Base-by-base conservation (phyloP, 2,329 filamentous ascomycete genomes). In the Cytospora schulzeri region DNA sequence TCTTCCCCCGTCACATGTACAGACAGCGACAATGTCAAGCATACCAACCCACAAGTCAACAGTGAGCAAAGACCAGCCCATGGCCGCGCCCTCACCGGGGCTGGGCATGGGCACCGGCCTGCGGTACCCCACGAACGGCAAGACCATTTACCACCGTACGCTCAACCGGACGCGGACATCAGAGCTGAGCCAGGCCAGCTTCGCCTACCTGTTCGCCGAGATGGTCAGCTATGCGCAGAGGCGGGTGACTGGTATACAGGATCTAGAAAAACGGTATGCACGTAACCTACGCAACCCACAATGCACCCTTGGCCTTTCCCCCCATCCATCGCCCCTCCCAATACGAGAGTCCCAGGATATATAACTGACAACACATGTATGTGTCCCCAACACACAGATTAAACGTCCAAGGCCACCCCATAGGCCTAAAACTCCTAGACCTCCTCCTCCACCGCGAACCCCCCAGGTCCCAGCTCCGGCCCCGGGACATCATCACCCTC, bases 61-160 rank as follows among this genome's bases (percentile, higher is more conserved):
- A 77, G 29, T 78, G 65, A 76, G 78, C 70, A 81, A 82, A 74
- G 82, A 79, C 62, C 77, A 83, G 69, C 76, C 83, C 38, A 48
- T 48, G 45, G 45, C 33, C 56, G 33, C 33, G 11, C 58, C 54
- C 45, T 41, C 48, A 29, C 54, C 57, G 12, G 38, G 62, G 50
- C 50, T 35, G 22, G 63, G 59, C 58, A 28, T 60, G 31, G 33
- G 22, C 54, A 65, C 59, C 54, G 89, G 91, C 29, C 88, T 99
- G 67, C 91, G 93, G 70, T 92, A 96, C 73, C 94, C 95, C 56
- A 91, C 91, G 63, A 96, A 88, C 77, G 92, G 93, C 80, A 98
- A 98, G 81, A 97, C 93, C 69, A 98, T 99, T 80, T 99, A 98
- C 82, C 93, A 97, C 82, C 87, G 95, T 62, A 93, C 96, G 67